phyloP scores from a whole-genome alignment of 306 rosid species.

The Prunus mira region DNA sequence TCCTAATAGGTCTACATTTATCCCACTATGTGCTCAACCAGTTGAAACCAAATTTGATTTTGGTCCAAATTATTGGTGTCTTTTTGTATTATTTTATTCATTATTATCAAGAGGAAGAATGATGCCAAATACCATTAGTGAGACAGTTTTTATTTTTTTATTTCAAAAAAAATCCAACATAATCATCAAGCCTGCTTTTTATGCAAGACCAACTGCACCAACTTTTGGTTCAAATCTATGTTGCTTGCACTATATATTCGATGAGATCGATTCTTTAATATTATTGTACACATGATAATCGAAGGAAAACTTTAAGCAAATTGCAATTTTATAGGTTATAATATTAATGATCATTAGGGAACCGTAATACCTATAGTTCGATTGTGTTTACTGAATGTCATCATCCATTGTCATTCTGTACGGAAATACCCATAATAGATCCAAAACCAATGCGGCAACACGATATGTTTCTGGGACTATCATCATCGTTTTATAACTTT shows the following conservation, averaged over 20 bases:
- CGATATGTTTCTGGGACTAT: not conserved
- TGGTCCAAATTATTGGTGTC: not conserved
- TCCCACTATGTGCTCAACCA: not conserved
- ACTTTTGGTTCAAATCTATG: slow-evolving; percentile 4
- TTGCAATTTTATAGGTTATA: not conserved
- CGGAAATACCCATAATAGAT: not conserved
- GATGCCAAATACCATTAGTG: not conserved
- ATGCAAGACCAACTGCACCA: slow-evolving; percentile 8
- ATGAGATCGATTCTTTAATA: not conserved
- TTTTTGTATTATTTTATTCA: not conserved
- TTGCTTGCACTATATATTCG: not conserved
- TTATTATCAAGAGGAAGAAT: not conserved
- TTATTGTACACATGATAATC: not conserved
- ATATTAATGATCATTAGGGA: not conserved
- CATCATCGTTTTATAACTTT: not conserved
- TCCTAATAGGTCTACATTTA: not conserved
- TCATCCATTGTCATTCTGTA: not conserved
- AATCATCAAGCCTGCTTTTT: not conserved
- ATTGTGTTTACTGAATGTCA: slow-evolving; percentile 2
- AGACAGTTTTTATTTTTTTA: not conserved
- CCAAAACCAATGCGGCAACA: not conserved
- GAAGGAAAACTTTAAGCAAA: not conserved
- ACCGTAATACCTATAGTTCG: not conserved
- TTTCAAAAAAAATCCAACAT: not conserved
- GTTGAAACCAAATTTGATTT: not conserved